Base-by-base conservation (phyloP, 2,329 filamentous ascomycete genomes). In the Endothia cerciana region DNA sequence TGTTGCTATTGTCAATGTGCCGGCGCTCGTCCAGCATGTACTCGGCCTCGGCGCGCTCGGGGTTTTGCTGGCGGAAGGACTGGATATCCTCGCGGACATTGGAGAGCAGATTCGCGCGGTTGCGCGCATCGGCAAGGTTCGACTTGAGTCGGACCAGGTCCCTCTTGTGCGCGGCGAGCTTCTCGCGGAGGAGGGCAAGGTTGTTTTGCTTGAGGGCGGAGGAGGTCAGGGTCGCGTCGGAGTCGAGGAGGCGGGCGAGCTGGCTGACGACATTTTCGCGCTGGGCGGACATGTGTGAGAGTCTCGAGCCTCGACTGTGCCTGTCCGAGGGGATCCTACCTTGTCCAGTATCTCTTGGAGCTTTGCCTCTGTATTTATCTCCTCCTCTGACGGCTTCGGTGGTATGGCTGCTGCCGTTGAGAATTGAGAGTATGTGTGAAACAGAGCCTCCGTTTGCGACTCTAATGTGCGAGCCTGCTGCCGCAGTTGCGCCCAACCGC, bases 151-250 rank as follows among this genome's bases (percentile, higher is more conserved):
- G 91, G 4, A 83, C 78, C 45, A 97, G 87, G 78, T 98, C 94
- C 70, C 89, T 90, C 68, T 89, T 89, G 81, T 99, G 94, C 75
- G 97, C 91, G 45, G 88, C 82, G 19, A 98, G 89, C 76, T 97
- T 91, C 81, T 97, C 94, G 71, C 92, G 91, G 72, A 98, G 92
- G 38, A 97, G 90, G 66, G 92, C 86, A 45, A 99, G 89, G 77
- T 98, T 97, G 81, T 94, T 97, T 74, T 97, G 94, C 80, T 98
- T 98, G n/a, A 97, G 86, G 64, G 94, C 93, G 45, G 94, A 98
- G 55, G 93, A 90, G 60, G 91, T 93, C 67, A 96, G 87, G 64
- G 89, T 85, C 28, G 93, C 88, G 84, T 98, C 94, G 65, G 94
- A 97, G 81, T 98, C 94, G 72, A 98, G 91, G 63, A 97, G 89